These are phyloP conservation scores for Acacia pycnantha DNA, from an alignment of 331 rosid genomes.

Conservation along the genomic window DNA sequence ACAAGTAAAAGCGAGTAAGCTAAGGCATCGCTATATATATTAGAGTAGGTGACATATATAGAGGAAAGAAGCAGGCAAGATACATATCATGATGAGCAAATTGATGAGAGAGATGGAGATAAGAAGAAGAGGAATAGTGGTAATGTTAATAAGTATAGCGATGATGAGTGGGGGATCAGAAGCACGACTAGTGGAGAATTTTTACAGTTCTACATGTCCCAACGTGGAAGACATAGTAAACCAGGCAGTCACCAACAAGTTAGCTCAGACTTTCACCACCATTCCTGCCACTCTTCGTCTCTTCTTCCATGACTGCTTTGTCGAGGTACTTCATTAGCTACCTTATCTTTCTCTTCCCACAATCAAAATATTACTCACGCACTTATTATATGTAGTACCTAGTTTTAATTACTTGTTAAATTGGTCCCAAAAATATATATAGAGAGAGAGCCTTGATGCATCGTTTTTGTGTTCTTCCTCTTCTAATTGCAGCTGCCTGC, in stretches of 20 bases:
- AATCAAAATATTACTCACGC: neutral
- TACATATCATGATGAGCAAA: neutral
- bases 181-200: conserved; percentile 53
- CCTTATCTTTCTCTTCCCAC: neutral
- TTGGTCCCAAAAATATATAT: neutral
- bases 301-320: conserved; percentile 86
- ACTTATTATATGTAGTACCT: neutral
- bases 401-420: too few relatives aligned
- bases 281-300: conserved; percentile 74
- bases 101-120: neutral
- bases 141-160: conserved; percentile 26
- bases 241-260: conserved; percentile 59
- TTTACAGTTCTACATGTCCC: conserved; percentile 58
- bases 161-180: conserved; percentile 29
- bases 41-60: neutral
- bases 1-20: neutral
- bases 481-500: neutral
- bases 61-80: neutral
- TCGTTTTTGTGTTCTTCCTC: neutral
- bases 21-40: neutral
- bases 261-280: conserved; percentile 50
- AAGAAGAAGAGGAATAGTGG: conserved; percentile 6
- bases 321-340: conserved; percentile 42
- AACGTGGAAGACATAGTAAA: conserved; percentile 61
- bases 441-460: neutral